Conservation (phyloP, 495 filamentous ascomycete species). For the Jackrogersella minutella region DNA sequence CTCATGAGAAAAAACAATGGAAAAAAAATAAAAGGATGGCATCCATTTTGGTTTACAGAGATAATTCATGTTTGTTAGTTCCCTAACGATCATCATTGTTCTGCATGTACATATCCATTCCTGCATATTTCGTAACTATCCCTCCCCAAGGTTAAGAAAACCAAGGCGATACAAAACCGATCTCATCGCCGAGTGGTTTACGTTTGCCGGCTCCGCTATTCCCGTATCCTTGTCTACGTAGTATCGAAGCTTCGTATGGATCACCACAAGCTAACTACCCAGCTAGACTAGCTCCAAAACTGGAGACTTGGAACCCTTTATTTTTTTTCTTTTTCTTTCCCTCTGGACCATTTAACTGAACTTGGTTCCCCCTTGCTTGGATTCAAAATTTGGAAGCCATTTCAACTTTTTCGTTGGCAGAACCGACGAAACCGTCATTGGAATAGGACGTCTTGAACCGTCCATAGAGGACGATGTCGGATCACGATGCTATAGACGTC, state of each 20-base stretch:
- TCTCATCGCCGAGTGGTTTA: constrained; percentile 7
- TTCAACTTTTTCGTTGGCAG: constrained; percentile 6
- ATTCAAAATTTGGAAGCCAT: neutral
- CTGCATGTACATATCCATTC: neutral
- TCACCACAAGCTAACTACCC: too few relatives aligned
- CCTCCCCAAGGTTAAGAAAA: neutral
- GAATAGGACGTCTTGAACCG: neutral
- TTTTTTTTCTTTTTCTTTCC: constrained; percentile 1
- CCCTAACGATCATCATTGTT: neutral
- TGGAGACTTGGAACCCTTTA: neutral
- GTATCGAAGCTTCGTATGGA: too few relatives aligned
- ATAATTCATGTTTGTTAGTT: neutral
- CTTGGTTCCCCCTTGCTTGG: too few relatives aligned
- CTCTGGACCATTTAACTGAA: neutral
- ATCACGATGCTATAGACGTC: constrained; percentile 29
- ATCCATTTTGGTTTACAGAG: neutral
- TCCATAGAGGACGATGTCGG: constrained; percentile 17
- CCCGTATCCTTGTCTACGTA: constrained; percentile 8
- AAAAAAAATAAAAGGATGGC: neutral
- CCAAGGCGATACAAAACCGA: constrained; percentile 1
- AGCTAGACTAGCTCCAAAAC: constrained; percentile 17
- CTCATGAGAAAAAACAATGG: too few relatives aligned
- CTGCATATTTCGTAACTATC: neutral
- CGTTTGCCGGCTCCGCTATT: constrained; percentile 18
- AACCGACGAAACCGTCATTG: neutral